Evolutionary conservation across 192 early-diverging fungal genomes (phyloP).

Genomic region (Backusella sp.): DNA sequence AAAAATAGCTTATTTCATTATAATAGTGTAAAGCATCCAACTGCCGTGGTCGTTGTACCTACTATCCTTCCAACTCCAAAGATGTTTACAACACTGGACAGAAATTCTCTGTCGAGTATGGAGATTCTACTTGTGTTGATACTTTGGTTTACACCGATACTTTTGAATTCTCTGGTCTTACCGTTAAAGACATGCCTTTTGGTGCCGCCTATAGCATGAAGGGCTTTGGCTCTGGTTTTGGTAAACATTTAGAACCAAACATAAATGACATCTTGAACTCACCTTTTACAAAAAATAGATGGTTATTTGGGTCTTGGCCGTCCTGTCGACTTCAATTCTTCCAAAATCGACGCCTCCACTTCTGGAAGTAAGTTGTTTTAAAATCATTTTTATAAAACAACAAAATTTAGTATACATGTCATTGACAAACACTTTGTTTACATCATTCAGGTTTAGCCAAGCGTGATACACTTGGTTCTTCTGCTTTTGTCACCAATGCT

Average conservation of each 20-base stretch:
- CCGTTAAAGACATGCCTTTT: slow-evolving; percentile 32
- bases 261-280: not conserved
- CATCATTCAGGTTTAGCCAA: slow-evolving; percentile 16
- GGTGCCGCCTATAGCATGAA: slow-evolving; percentile 37
- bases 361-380: not conserved
- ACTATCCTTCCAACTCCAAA: slow-evolving; percentile 29
- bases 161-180: slow-evolving; percentile 27
- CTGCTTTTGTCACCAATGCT: slow-evolving; percentile 29
- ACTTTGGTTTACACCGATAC: slow-evolving; percentile 34
- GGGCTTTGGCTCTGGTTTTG: slow-evolving; percentile 31
- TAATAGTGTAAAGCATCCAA: slow-evolving; percentile 30
- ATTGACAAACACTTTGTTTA: not conserved
- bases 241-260: not conserved
- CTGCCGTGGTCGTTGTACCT: slow-evolving; percentile 36
- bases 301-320: slow-evolving; percentile 38
- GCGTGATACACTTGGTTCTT: slow-evolving; percentile 15
- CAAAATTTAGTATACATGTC: not conserved
- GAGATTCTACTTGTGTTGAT: slow-evolving; percentile 26
- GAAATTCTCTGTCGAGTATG: slow-evolving; percentile 36
- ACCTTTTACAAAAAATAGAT: slow-evolving; percentile 2
- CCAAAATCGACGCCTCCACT: slow-evolving; percentile 15
- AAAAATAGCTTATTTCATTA: not conserved
- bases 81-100: slow-evolving; percentile 16
- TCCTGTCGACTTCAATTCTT: slow-evolving; percentile 29
- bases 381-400: not conserved